Percentiles rank a stretch among this genome's conserved stretches.
Conservation (phyloP, 2,329 filamentous ascomycete species). For the Calonectria ilicicola region DNA sequence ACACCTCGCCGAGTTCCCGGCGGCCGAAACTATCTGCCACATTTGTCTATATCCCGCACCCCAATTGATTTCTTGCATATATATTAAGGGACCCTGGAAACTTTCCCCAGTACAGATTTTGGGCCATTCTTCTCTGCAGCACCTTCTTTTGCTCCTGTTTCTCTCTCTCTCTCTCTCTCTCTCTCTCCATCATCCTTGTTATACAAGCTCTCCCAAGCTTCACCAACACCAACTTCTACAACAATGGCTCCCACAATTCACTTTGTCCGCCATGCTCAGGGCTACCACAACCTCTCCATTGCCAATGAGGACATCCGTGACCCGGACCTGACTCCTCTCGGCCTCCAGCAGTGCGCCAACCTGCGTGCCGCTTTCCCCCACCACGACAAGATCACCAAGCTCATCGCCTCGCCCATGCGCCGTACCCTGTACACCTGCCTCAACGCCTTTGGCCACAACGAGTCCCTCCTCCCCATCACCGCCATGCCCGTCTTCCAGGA, state of each 20-base stretch:
- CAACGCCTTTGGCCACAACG: conserved; percentile 71
- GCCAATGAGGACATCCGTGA: conserved; percentile 82
- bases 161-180: neutral
- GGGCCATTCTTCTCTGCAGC: neutral
- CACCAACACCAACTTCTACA: neutral
- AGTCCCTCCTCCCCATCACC: conserved; percentile 61
- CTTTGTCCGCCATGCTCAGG: conserved; percentile 80
- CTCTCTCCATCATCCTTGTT: neutral
- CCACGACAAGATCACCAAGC: conserved; percentile 73
- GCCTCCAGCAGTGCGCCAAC: conserved; percentile 77
- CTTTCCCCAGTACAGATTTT: neutral
- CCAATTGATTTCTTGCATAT: neutral
- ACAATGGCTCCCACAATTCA: conserved; percentile 69
- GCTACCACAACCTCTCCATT: conserved; percentile 81
- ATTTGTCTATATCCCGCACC: conserved; percentile 13
- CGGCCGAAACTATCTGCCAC: neutral
- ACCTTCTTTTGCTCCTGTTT: neutral
- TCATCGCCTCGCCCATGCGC: conserved; percentile 83
- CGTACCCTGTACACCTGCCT: conserved; percentile 85
- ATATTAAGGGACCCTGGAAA: neutral
- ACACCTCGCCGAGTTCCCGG: conserved; percentile 4
- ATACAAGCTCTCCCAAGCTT: neutral
- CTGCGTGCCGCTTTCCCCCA: conserved; percentile 74
- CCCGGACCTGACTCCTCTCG: conserved; percentile 81
- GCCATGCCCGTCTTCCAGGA: conserved; percentile 85